A percentile compares a stretch with the other conserved stretches of the same genome.
These are phyloP conservation scores for Alternaria burnsii DNA, from an alignment of 2,329 filamentous ascomycete genomes.

Conservation along the genomic window DNA sequence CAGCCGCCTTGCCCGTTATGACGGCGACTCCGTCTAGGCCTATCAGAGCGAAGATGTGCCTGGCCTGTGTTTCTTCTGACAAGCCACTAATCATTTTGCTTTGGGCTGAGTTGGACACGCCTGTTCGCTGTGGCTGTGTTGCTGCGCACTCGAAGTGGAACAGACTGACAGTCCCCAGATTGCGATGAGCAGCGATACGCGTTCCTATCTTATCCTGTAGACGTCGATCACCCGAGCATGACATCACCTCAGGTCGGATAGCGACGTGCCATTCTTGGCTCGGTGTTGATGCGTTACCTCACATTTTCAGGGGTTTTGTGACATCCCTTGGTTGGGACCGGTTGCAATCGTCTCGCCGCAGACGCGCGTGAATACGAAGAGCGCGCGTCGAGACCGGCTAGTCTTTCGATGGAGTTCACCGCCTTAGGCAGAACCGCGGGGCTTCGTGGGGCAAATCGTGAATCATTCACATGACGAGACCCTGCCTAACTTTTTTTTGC, in stretches of 20 bases:
- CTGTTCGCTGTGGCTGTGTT: constrained; percentile 11
- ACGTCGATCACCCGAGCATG: constrained; percentile 24
- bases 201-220: constrained; percentile 20
- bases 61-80: constrained; percentile 36
- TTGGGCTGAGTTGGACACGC: constrained; percentile 13
- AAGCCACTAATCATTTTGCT: constrained; percentile 41
- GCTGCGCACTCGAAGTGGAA: constrained; percentile 1
- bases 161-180: constrained; percentile 19
- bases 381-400: not conserved
- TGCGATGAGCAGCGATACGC: constrained; percentile 30
- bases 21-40: constrained; percentile 21
- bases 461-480: constrained; percentile 7
- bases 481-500: not conserved
- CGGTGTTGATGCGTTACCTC: not conserved
- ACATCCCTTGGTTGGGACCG: constrained; percentile 22
- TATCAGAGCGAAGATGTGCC: constrained; percentile 33
- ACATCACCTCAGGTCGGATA: constrained; percentile 20
- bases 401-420: not conserved
- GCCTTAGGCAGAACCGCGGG: constrained; percentile 6
- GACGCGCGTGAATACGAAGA: not conserved
- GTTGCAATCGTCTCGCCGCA: not conserved
- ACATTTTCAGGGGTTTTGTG: constrained; percentile 1
- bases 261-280: not conserved
- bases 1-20: constrained; percentile 29
- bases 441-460: not conserved